phyloP scores from a whole-genome alignment of 805 yeast genomes.

The Candida tibetensis region DNA sequence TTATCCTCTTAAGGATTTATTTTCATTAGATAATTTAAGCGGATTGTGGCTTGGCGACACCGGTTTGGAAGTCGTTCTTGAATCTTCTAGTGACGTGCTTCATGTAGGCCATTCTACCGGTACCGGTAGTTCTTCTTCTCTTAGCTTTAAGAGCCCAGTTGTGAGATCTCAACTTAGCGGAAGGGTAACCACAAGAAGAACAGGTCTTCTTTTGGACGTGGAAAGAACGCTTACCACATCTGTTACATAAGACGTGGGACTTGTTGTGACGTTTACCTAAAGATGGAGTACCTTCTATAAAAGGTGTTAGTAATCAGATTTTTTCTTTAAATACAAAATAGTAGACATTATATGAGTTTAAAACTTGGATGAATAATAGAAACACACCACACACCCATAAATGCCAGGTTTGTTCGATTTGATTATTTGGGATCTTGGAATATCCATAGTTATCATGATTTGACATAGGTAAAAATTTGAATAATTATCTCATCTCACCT shows the following conservation, averaged over 20 bases:
- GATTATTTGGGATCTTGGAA: too few species aligned
- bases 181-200: conserved; percentile 99
- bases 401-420: too few species aligned
- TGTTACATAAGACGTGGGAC: conserved; percentile 98
- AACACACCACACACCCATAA: too few species aligned
- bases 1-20: conserved; percentile 1
- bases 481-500: too few species aligned
- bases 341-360: background rate
- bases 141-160: conserved; percentile 99
- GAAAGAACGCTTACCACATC: conserved; percentile 99
- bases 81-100: conserved; percentile 96
- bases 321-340: too few species aligned
- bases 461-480: too few species aligned
- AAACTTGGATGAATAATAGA: too few species aligned
- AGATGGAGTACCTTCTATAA: conserved; percentile 96
- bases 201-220: conserved; percentile 99
- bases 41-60: conserved; percentile 66
- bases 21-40: conserved; percentile 42
- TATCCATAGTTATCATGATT: too few species aligned
- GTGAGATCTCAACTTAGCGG: conserved; percentile 97
- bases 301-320: conserved; percentile 26
- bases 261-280: conserved; percentile 99
- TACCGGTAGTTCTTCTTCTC: conserved; percentile 99
- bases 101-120: conserved; percentile 99
- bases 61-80: conserved; percentile 98